phyloP scores from a whole-genome alignment of 257 asterid genomes.

The Striga asiatica region DNA sequence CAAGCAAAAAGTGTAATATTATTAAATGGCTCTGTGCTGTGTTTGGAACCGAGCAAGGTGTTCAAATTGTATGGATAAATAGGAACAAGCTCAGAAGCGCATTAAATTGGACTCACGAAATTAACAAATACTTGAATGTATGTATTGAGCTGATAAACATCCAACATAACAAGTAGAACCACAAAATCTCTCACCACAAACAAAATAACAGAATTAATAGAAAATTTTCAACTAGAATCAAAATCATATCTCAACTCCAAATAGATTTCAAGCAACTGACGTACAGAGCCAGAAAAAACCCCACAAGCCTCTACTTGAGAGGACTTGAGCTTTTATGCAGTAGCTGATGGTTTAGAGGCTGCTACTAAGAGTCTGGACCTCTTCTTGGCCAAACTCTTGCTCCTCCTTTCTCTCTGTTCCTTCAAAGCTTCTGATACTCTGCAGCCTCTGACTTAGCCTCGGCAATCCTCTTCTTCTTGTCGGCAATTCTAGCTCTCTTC shows the following conservation, averaged over 20 bases:
- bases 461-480: slow-evolving; percentile 64
- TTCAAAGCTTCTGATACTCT: slow-evolving; percentile 73
- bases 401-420: slow-evolving; percentile 70
- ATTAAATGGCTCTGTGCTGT: too few relatives aligned
- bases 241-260: slow-evolving; percentile 20
- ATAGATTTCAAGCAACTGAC: too few relatives aligned
- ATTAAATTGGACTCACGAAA: too few relatives aligned
- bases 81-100: too few relatives aligned
- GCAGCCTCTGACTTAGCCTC: slow-evolving; percentile 72
- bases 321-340: too few relatives aligned
- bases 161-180: neutral
- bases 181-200: neutral
- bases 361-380: slow-evolving; percentile 58
- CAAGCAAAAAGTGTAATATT: too few relatives aligned
- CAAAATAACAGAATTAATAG: neutral
- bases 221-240: slow-evolving; percentile 19
- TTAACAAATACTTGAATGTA: neutral
- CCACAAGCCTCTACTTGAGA: too few relatives aligned
- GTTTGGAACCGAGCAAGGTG: too few relatives aligned
- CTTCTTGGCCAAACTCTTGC: slow-evolving; percentile 74
- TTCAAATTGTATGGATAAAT: too few relatives aligned
- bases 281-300: too few relatives aligned
- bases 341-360: slow-evolving; percentile 38
- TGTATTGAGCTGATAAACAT: neutral
- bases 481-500: slow-evolving; percentile 65